These are phyloP conservation scores for Coemansia javaensis DNA, from an alignment of 192 early-diverging fungal species.

Conservation along the genomic window DNA sequence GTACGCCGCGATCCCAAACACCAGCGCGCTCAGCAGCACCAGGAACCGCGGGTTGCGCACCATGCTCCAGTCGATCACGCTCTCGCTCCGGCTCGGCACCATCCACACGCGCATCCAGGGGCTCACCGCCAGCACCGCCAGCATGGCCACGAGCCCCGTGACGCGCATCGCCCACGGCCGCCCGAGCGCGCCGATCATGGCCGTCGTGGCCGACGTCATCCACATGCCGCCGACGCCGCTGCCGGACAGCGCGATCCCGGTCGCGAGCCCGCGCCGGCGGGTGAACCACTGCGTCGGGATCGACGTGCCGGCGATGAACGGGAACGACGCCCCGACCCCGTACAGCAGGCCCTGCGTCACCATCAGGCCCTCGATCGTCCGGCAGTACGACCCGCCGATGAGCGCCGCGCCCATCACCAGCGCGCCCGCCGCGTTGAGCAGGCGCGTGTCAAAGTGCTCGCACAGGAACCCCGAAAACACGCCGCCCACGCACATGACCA, in stretches of 20 bases:
- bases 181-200: constrained; percentile 40
- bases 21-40: constrained; percentile 24
- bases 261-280: constrained; percentile 48
- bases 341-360: constrained; percentile 50
- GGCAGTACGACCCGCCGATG: constrained; percentile 43
- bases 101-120: constrained; percentile 46
- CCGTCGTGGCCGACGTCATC: constrained; percentile 51
- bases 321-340: constrained; percentile 51
- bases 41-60: constrained; percentile 37
- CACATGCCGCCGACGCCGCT: constrained; percentile 52
- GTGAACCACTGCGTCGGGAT: constrained; percentile 52
- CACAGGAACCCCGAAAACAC: constrained; percentile 45
- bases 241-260: constrained; percentile 53
- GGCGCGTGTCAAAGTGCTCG: constrained; percentile 48
- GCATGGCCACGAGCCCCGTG: constrained; percentile 42
- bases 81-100: constrained; percentile 31
- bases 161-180: constrained; percentile 55
- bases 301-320: constrained; percentile 45
- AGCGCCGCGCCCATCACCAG: constrained; percentile 40
- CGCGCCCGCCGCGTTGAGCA: constrained; percentile 37
- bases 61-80: constrained; percentile 39
- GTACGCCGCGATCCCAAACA: constrained; percentile 42
- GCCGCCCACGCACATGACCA: constrained; percentile 36
- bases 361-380: constrained; percentile 35
- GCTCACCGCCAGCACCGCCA: constrained; percentile 40